Evolutionary conservation across 2,329 filamentous ascomycete species (phyloP), one percentile per base, ranked within the genome.

Genomic region (Aspergillus pseudoterreus): DNA sequence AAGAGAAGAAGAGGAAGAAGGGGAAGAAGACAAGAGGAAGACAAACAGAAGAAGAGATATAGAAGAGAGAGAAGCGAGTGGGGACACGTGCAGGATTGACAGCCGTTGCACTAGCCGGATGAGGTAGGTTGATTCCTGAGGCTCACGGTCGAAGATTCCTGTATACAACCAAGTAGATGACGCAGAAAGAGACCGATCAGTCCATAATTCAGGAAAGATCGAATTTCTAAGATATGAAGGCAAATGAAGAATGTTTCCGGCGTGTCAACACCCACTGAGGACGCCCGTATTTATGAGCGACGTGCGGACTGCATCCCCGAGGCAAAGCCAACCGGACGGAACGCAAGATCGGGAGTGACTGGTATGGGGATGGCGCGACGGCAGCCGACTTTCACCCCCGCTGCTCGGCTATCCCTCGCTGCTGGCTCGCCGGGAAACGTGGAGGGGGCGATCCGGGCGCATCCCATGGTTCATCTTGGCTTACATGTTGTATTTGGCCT

Each of bases 291-390:
- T 58, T 57, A 59, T 56, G 51, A 46, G 33, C 10, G 27, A 19
- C 43, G 8, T 21, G 4, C 36, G 15, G 15, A 45, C n/a, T 32
- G 11, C 24, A 49, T 55, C 57, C 59, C 61, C 61, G 61, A 63
- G 61, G 61, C 59, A 57, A 63, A 21, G 11, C n/a, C 15, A 14
- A 46, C 35, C n/a, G 12, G 24, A 53, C 61, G 59, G 61, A 57
- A 52, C 45, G 49, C 43, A 46, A 56, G 47, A 49, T 58, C 60
- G 60, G 60, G 59, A 63, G 51, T 59, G 58, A 58, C 55, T 52
- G 47, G 53, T 50, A 46, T 22, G 14, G 21, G 22, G 32, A n/a
- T 5, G 15, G 24, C n/a, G 21, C 41, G 33, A 14, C 42, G 33
- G 35, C 51, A 59, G 58, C 58, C 59, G 59, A 62, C 50, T 43